Percentiles rank a stretch among this genome's conserved stretches.
Conservation (phyloP, 495 filamentous ascomycete genomes). For the Tuber borchii region DNA sequence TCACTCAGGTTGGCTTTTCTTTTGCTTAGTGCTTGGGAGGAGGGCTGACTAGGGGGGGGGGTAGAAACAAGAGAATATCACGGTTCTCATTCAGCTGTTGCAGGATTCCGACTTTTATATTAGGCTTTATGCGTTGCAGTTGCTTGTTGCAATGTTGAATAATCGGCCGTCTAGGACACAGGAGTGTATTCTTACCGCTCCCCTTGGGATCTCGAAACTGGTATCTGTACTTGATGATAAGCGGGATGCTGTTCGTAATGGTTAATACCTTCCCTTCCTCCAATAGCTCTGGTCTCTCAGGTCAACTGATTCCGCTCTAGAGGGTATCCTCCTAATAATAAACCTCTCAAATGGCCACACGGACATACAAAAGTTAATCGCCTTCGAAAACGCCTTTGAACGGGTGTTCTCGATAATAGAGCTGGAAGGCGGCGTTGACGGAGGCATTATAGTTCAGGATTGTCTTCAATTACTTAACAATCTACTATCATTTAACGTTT, state of each 20-base stretch:
- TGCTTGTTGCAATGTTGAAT: slow-evolving; percentile 77
- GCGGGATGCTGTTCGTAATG: slow-evolving; percentile 83
- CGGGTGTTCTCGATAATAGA: slow-evolving; percentile 74
- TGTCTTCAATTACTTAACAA: slow-evolving; percentile 90
- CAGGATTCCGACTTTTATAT: slow-evolving; percentile 87
- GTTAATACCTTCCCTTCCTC: slow-evolving; percentile 50
- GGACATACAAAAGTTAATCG: slow-evolving; percentile 87
- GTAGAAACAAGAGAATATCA: slow-evolving; percentile 93
- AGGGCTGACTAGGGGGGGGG: slow-evolving; percentile 46
- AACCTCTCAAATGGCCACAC: slow-evolving; percentile 63
- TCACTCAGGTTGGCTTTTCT: slow-evolving; percentile 66
- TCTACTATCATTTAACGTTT: slow-evolving; percentile 76
- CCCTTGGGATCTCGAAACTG: slow-evolving; percentile 77
- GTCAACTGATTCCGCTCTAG: slow-evolving; percentile 41
- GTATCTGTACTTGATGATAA: slow-evolving; percentile 76
- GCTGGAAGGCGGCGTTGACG: slow-evolving; percentile 69
- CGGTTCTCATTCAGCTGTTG: slow-evolving; percentile 77
- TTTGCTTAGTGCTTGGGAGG: neutral
- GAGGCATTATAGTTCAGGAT: slow-evolving; percentile 88
- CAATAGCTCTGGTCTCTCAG: slow-evolving; percentile 2
- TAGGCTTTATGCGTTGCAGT: slow-evolving; percentile 82
- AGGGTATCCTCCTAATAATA: slow-evolving; percentile 61
- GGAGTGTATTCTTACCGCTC: slow-evolving; percentile 84
- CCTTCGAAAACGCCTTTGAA: slow-evolving; percentile 90
- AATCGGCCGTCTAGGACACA: slow-evolving; percentile 90